Evolutionary conservation across 139 green algal species (phyloP).

Genomic region (Penium margaritaceum): DNA sequence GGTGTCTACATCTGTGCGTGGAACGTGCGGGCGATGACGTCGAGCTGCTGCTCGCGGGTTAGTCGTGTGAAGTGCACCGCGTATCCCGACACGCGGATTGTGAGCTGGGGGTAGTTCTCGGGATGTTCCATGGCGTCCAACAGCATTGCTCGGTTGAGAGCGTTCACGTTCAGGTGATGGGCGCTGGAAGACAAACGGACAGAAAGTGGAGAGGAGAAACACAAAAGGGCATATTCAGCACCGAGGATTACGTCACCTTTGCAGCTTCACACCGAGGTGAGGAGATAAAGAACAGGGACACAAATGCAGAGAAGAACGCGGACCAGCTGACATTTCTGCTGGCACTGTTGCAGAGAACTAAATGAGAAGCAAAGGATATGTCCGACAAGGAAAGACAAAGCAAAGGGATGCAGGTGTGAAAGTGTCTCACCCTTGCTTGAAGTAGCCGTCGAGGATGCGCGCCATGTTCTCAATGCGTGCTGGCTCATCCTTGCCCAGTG

Average conservation of each 20-base stretch:
- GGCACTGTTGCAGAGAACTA: too few species aligned
- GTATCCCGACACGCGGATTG: conserved; percentile 67
- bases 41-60: conserved; percentile 66
- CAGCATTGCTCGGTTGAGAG: conserved; percentile 60
- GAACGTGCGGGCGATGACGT: conserved; percentile 60
- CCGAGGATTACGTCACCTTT: too few species aligned
- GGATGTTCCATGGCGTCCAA: conserved; percentile 68
- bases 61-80: conserved; percentile 68
- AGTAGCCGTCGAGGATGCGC: conserved; percentile 67
- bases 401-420: too few species aligned
- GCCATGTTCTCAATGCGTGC: conserved; percentile 53
- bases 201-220: background rate
- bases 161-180: conserved; percentile 73
- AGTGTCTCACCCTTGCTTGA: conserved; percentile 29
- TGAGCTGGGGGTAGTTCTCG: conserved; percentile 69
- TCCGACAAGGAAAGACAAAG: too few species aligned
- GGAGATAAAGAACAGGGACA: too few species aligned
- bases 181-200: conserved; percentile 33
- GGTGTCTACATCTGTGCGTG: conserved; percentile 51
- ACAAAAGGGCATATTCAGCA: too few species aligned
- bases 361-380: too few species aligned
- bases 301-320: too few species aligned
- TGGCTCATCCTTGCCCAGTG: conserved; percentile 47
- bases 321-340: too few species aligned
- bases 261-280: too few species aligned